Conservation (phyloP, 2,329 filamentous ascomycete species). For the Pseudogymnoascus sp. region DNA sequence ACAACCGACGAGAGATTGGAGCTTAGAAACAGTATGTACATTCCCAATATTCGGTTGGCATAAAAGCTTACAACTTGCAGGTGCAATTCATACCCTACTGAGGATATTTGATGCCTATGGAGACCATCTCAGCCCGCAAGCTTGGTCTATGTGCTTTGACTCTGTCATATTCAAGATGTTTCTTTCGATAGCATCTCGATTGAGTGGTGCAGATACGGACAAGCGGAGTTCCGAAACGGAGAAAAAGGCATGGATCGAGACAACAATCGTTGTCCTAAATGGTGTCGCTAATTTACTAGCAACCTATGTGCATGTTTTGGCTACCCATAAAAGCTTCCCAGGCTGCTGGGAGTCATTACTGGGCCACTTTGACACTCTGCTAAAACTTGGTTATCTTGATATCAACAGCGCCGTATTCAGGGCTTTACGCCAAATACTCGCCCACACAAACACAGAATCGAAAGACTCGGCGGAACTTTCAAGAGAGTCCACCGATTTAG, state of each 20-base stretch:
- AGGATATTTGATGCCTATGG: slow-evolving; percentile 90
- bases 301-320: slow-evolving; percentile 67
- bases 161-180: slow-evolving; percentile 73
- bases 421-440: slow-evolving; percentile 56
- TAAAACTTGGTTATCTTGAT: slow-evolving; percentile 57
- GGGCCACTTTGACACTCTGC: slow-evolving; percentile 54
- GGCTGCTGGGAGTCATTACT: slow-evolving; percentile 69
- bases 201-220: slow-evolving; percentile 32
- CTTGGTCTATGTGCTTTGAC: slow-evolving; percentile 77
- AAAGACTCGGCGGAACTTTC: slow-evolving; percentile 26
- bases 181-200: slow-evolving; percentile 55
- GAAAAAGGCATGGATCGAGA: slow-evolving; percentile 60
- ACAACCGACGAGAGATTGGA: slow-evolving; percentile 66
- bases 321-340: slow-evolving; percentile 57
- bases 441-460: slow-evolving; percentile 32
- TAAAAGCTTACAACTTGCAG: slow-evolving; percentile 34
- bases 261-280: slow-evolving; percentile 63
- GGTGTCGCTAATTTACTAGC: slow-evolving; percentile 66
- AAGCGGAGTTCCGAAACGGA: slow-evolving; percentile 32
- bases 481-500: slow-evolving; percentile 45
- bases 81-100: slow-evolving; percentile 80
- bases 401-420: slow-evolving; percentile 65
- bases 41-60: slow-evolving; percentile 29
- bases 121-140: slow-evolving; percentile 64
- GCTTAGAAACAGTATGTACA: slow-evolving; percentile 59